Conservation (phyloP, 78 protist genomes). For the Pigoraptor vietnamica region DNA sequence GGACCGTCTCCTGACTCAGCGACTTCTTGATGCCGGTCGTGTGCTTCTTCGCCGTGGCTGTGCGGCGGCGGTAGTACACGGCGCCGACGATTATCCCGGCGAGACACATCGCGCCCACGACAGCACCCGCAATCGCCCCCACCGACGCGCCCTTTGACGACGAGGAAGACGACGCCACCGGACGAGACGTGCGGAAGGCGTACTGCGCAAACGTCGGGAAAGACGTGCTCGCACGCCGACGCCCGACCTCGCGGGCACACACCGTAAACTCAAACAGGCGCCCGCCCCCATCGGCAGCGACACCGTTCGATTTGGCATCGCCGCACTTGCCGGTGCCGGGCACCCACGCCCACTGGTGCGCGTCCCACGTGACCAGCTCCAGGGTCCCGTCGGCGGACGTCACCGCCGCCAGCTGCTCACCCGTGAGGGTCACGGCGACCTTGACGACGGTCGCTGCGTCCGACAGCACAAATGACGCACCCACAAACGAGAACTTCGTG, state of each 20-base stretch:
- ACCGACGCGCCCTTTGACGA: neutral
- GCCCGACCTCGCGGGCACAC: neutral
- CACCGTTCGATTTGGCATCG: neutral
- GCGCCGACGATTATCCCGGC: neutral
- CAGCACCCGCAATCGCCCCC: neutral
- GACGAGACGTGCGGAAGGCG: neutral
- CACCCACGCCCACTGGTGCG: neutral
- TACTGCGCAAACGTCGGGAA: neutral
- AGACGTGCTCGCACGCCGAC: neutral
- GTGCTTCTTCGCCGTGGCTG: neutral
- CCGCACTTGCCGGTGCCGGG: neutral
- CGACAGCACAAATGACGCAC: neutral
- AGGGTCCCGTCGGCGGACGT: neutral
- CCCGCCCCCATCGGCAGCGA: neutral
- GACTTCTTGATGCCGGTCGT: neutral
- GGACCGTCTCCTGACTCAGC: neutral
- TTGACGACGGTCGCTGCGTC: neutral
- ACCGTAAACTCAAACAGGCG: neutral
- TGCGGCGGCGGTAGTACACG: neutral
- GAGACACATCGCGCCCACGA: neutral
- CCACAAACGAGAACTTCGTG: neutral
- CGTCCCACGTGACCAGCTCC: neutral
- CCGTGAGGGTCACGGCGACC: neutral
- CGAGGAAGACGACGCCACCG: too few species aligned
- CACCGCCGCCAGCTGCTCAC: neutral